These are phyloP conservation scores for Penicillium sp. DNA, from an alignment of 2,329 filamentous ascomycete genomes.

Conservation along the genomic window DNA sequence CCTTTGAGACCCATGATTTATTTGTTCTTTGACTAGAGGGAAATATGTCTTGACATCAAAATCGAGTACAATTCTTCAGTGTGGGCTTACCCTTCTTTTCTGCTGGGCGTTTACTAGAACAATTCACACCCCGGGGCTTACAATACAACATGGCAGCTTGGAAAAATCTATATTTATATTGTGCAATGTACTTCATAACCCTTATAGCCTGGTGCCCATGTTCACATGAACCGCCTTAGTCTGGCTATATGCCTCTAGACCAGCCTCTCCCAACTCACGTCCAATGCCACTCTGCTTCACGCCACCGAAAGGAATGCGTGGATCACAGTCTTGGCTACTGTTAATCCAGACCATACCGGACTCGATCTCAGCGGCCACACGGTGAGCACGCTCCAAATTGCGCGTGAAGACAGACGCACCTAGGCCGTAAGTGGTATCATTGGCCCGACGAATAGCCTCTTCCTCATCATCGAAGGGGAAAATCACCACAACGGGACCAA, in stretches of 20 bases:
- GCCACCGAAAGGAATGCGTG: slow-evolving; percentile 45
- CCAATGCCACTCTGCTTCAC: slow-evolving; percentile 53
- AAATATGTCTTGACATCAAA: no score
- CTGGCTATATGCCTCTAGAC: slow-evolving; percentile 43
- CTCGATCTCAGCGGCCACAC: slow-evolving; percentile 45
- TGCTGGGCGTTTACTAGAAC: no score
- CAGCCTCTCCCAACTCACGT: slow-evolving; percentile 47
- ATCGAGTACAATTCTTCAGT: no score
- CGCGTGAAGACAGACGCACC: slow-evolving; percentile 46
- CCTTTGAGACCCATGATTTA: no score
- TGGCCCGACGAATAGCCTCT: slow-evolving; percentile 41
- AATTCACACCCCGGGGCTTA: no score
- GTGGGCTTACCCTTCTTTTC: no score
- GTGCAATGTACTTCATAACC: not conserved
- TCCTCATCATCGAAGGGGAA: slow-evolving; percentile 41
- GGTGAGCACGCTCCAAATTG: slow-evolving; percentile 44
- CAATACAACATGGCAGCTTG: not conserved
- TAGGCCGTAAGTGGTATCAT: slow-evolving; percentile 45
- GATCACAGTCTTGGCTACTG: slow-evolving; percentile 45
- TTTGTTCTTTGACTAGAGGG: no score
- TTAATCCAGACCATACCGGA: slow-evolving; percentile 51
- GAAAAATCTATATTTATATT: not conserved
- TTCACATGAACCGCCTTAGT: slow-evolving; percentile 45
- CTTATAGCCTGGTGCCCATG: slow-evolving; percentile 36
- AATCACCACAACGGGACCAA: slow-evolving; percentile 47